A percentile compares a stretch with the other conserved stretches of the same genome.
Conservation (phyloP, 2,329 filamentous ascomycete genomes). For the Penicillium nordicum region DNA sequence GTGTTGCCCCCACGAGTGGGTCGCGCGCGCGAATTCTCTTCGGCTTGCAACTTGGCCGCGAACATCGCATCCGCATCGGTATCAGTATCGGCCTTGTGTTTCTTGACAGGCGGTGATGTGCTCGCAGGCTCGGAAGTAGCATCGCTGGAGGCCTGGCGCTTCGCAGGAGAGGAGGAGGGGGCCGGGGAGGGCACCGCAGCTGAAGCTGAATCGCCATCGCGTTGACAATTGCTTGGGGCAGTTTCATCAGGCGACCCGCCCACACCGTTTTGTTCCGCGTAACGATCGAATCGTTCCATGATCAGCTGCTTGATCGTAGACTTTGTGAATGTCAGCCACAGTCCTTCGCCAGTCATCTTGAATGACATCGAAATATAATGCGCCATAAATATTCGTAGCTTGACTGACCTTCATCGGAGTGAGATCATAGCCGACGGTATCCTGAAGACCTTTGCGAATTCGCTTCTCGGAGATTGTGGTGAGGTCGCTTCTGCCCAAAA, state of each 20-base stretch:
- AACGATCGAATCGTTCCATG: conserved; percentile 69
- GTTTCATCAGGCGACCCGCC: conserved; percentile 32
- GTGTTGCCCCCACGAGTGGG: conserved; percentile 71
- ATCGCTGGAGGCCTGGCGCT: conserved; percentile 43
- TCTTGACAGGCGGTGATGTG: conserved; percentile 53
- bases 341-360: neutral
- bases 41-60: conserved; percentile 83
- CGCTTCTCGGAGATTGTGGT: conserved; percentile 64
- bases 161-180: conserved; percentile 37
- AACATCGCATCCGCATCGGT: conserved; percentile 80
- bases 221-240: conserved; percentile 36
- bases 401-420: conserved; percentile 57
- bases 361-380: neutral
- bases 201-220: conserved; percentile 23
- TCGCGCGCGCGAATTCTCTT: conserved; percentile 75
- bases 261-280: conserved; percentile 48
- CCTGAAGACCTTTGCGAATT: conserved; percentile 62
- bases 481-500: conserved; percentile 58
- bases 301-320: conserved; percentile 69
- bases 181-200: conserved; percentile 31
- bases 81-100: conserved; percentile 59
- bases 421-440: conserved; percentile 59
- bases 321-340: conserved; percentile 39
- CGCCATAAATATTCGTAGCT: neutral
- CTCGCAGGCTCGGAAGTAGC: conserved; percentile 38